A percentile compares a stretch with the other conserved stretches of the same genome.
phyloP scores from a whole-genome alignment of 805 yeast species.

The Ogataea degrootiae region DNA sequence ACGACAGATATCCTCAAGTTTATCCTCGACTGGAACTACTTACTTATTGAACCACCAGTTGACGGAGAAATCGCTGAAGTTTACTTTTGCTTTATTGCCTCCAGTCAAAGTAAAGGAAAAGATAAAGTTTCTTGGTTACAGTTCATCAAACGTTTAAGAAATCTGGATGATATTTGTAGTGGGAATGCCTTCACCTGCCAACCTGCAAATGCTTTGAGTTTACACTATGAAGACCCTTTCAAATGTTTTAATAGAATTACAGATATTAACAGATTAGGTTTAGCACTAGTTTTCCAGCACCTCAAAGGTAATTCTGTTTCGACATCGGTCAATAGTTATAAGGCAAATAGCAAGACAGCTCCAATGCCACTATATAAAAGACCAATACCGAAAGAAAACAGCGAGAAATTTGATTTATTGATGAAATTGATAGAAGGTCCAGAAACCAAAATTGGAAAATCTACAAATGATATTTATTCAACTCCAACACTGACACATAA shows the following conservation, averaged over 20 bases:
- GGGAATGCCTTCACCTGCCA: conserved; percentile 19
- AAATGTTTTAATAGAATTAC: conserved; percentile 22
- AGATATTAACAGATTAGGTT: conserved; percentile 24
- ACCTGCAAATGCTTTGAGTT: conserved; percentile 21
- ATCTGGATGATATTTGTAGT: conserved; percentile 19
- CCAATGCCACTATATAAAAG: conserved; percentile 1
- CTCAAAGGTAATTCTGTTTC: conserved; percentile 4
- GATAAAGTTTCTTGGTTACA: conserved; percentile 33
- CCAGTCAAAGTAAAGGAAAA: conserved; percentile 26
- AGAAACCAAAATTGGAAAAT: conserved; percentile 4
- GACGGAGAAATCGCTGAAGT: conserved; percentile 27
- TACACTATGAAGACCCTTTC: conserved; percentile 26
- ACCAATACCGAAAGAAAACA: conserved; percentile 18
- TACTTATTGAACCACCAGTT: conserved; percentile 27
- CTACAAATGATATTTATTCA: conserved; percentile 21
- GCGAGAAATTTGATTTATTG: conserved; percentile 14
- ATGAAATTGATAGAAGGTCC: conserved; percentile 21
- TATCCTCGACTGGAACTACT: conserved; percentile 27
- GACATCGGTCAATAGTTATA: background rate
- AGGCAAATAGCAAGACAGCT: background rate
- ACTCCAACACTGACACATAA: conserved; percentile 14
- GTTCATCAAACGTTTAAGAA: conserved; percentile 23
- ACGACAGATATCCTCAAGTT: conserved; percentile 26
- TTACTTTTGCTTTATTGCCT: conserved; percentile 29
- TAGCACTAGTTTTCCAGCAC: conserved; percentile 20